Evolutionary conservation across 805 yeast species (phyloP), one percentile per base, ranked within the genome.

Genomic region (Zygosaccharomyces lentus): DNA sequence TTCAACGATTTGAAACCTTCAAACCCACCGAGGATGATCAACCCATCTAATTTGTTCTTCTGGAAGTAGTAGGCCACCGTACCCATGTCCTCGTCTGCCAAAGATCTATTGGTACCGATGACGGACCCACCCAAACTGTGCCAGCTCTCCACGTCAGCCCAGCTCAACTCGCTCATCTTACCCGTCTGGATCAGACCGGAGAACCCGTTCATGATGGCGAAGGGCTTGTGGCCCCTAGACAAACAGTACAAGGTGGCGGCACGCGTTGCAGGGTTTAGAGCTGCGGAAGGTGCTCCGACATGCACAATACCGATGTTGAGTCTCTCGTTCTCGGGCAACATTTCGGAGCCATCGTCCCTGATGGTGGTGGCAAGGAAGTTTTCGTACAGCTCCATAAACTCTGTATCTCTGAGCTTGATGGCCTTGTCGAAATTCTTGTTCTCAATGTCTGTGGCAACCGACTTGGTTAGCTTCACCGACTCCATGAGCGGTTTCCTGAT

Each of bases 231-330:
- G 19, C 99, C 99, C 51, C 81, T 78, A 4, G 96, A 81, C 67
- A 90, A 72, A 69, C 96, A 83, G 73, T 87, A 91, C 13, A 86
- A 71, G 6, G 95, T 89, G 56, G 90, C 89, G n/a, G 97, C 87
- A 53, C 90, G 77, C 9, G 89, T 81, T 3, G 96, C 96, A 50
- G 93, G 80, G 63, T 93, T 93, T 81, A 93, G 77, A 38, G 96
- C 97, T 42, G 96, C 96, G 9, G 98, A 91, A 19, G 99, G 96
- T 0, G 99, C 99, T 56, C 99, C 99, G 37, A 91, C 86, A 61
- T 89, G 87, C 44, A 93, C 76, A 51, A 93, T 82, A 45, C 93
- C 99, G 55, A 90, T 77, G 57, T 80, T 84, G 56, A 83, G 73
- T 49, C 83, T 72, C 59, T 84, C 71, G 17, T 71, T 76, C 15